A percentile compares a stretch with the other conserved stretches of the same genome.
Evolutionary conservation across 768 basidiomycete species (phyloP).

Genomic region (Leccinum imitatum): DNA sequence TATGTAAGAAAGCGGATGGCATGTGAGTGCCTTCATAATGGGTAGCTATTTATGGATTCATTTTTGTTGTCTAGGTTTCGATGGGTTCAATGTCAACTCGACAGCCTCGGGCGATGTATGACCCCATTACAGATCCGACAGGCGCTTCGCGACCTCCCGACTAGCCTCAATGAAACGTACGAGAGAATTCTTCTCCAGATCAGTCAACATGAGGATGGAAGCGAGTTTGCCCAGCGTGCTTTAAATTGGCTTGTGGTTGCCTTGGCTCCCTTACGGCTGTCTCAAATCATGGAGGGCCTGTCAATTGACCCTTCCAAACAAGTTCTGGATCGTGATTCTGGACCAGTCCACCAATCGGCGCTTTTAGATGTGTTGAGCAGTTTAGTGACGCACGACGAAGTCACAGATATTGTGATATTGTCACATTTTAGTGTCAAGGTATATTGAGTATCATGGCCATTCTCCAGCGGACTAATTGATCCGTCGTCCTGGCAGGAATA

Average conservation of each 20-base stretch:
- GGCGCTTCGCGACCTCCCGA: slow-evolving; percentile 5
- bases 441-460: too few species aligned
- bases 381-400: not conserved
- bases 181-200: slow-evolving; percentile 1
- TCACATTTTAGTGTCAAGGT: not conserved
- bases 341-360: not conserved
- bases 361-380: not conserved
- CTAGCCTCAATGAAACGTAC: slow-evolving; percentile 8
- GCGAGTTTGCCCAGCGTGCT: not conserved
- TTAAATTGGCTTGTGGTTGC: slow-evolving; percentile 15
- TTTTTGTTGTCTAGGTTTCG: slow-evolving; percentile 7
- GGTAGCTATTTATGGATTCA: not conserved
- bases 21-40: not conserved
- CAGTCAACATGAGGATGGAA: not conserved
- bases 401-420: not conserved
- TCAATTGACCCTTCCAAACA: slow-evolving; percentile 1
- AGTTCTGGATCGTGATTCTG: not conserved
- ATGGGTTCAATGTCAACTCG: slow-evolving; percentile 18
- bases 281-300: slow-evolving; percentile 9
- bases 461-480: not conserved
- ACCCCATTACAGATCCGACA: not conserved
- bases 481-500: not conserved
- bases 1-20: slow-evolving; percentile 8
- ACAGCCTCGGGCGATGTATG: not conserved
- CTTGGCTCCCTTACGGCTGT: slow-evolving; percentile 4